Evolutionary conservation across 1,139 yeast species (phyloP).

Genomic region (Debaryomyces fabryi): DNA sequence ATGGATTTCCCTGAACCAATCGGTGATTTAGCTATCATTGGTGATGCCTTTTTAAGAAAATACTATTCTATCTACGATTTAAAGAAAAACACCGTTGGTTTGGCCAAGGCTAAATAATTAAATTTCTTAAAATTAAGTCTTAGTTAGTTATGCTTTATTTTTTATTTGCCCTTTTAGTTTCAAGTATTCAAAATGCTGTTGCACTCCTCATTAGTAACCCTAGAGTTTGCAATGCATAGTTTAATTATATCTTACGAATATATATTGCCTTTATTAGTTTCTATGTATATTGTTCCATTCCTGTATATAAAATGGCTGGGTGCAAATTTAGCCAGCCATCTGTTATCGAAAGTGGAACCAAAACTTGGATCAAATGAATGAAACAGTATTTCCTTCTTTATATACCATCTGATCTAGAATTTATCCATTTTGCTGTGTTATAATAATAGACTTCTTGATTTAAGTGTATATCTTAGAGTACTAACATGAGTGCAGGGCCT

Average conservation of each 20-base stretch:
- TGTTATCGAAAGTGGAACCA: neutral
- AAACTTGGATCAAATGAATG: neutral
- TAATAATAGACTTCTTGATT: neutral
- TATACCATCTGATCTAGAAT: neutral
- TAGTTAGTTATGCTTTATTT: neutral
- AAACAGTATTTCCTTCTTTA: neutral
- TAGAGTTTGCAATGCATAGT: neutral
- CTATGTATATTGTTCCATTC: neutral
- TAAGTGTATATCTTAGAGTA: neutral
- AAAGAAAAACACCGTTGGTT: slow-evolving; percentile 89
- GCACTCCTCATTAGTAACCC: neutral
- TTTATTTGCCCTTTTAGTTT: neutral
- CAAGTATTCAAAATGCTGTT: neutral
- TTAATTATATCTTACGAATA: neutral
- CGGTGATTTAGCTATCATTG: slow-evolving; percentile 93
- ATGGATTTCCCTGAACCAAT: slow-evolving; percentile 97
- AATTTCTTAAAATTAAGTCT: neutral
- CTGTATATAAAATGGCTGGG: slow-evolving; percentile 6
- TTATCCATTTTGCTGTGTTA: neutral
- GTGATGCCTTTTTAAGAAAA: slow-evolving; percentile 95
- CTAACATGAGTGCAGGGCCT: neutral
- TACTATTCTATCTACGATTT: slow-evolving; percentile 93
- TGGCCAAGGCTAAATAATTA: slow-evolving; percentile 65
- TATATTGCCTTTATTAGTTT: neutral
- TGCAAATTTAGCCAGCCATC: slow-evolving; percentile 13